Percentiles rank a stretch among this genome's conserved stretches.
phyloP scores from a whole-genome alignment of 2,329 filamentous ascomycete genomes.

The Hortaea sp. region DNA sequence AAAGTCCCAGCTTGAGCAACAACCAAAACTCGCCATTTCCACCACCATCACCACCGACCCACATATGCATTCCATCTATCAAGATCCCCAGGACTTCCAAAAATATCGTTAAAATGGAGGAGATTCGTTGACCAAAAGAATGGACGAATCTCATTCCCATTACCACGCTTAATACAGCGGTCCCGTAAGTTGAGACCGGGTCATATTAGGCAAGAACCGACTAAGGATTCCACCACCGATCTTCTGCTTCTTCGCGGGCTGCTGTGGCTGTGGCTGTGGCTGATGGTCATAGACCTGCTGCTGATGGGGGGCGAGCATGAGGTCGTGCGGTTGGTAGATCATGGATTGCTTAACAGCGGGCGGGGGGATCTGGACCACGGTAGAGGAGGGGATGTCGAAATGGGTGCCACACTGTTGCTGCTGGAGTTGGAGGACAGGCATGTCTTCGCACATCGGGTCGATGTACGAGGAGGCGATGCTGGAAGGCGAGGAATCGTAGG shows the following conservation, averaged over 20 bases:
- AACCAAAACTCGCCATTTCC: too few relatives aligned
- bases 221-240: conserved; percentile 26
- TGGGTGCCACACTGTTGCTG: conserved; percentile 34
- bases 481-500: conserved; percentile 21
- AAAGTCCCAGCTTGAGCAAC: too few relatives aligned
- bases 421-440: conserved; percentile 15
- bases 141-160: too few relatives aligned
- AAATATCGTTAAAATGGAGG: too few relatives aligned
- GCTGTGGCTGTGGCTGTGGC: conserved; percentile 14
- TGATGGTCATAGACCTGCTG: neutral
- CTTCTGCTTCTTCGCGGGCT: conserved; percentile 27
- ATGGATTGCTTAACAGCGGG: conserved; percentile 16
- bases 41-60: too few relatives aligned
- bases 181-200: conserved; percentile 4
- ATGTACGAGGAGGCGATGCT: conserved; percentile 25
- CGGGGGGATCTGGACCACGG: conserved; percentile 33
- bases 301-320: neutral
- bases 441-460: conserved; percentile 14
- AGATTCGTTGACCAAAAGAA: too few relatives aligned
- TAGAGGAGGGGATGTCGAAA: conserved; percentile 24
- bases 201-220: conserved; percentile 26
- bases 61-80: too few relatives aligned
- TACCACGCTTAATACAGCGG: neutral
- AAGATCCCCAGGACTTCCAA: too few relatives aligned
- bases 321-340: conserved; percentile 1